These are phyloP conservation scores for Salvia splendens DNA, from an alignment of 257 asterid species.

Conservation along the genomic window DNA sequence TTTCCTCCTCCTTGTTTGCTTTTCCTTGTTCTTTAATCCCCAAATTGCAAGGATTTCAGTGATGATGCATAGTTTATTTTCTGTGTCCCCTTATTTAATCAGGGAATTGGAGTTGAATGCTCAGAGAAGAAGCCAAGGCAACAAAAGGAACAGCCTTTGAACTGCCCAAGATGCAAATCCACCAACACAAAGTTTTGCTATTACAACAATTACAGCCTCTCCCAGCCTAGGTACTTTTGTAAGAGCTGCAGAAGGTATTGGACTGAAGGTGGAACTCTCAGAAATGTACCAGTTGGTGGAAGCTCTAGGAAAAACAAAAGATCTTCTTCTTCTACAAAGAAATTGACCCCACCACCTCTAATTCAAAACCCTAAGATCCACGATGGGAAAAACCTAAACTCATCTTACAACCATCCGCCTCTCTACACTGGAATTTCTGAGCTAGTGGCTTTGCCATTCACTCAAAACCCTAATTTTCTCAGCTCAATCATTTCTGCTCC, in stretches of 20 bases:
- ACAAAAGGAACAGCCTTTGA: conserved; percentile 51
- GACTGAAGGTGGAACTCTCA: conserved; percentile 79
- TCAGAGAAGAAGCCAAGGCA: conserved; percentile 64
- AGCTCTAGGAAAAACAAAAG: conserved; percentile 72
- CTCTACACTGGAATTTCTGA: conserved; percentile 32
- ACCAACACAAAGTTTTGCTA: conserved; percentile 80
- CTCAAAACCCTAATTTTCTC: conserved; percentile 36
- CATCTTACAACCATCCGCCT: conserved; percentile 34
- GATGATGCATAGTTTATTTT: neutral
- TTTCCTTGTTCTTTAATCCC: conserved; percentile 4
- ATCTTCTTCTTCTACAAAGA: conserved; percentile 35
- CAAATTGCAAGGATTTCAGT: conserved; percentile 26
- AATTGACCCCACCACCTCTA: conserved; percentile 34
- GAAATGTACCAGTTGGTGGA: conserved; percentile 88
- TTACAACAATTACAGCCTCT: conserved; percentile 71
- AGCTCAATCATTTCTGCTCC: conserved; percentile 36
- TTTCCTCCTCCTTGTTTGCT: conserved; percentile 21
- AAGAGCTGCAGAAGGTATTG: conserved; percentile 85
- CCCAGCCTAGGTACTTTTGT: conserved; percentile 85
- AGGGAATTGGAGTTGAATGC: conserved; percentile 52
- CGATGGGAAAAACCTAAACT: conserved; percentile 42
- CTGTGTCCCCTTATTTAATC: neutral
- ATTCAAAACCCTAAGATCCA: conserved; percentile 57
- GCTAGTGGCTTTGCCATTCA: conserved; percentile 29
- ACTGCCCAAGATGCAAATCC: conserved; percentile 83